A percentile compares a stretch with the other conserved stretches of the same genome.
These are phyloP conservation scores for Naematelia aurantialba DNA, from an alignment of 768 basidiomycete species.

Conservation along the genomic window DNA sequence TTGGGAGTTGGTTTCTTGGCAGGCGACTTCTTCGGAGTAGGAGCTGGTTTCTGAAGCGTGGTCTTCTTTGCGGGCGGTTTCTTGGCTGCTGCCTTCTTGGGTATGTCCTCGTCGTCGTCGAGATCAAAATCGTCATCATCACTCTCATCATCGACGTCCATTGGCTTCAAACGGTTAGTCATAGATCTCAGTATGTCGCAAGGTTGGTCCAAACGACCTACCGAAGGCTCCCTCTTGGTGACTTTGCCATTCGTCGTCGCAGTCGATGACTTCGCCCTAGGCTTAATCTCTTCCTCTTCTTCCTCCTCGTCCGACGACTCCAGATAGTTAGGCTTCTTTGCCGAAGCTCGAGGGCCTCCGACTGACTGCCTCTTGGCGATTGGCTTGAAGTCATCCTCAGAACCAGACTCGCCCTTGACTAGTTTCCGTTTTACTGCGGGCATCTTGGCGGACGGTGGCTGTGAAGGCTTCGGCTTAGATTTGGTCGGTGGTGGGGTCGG, in stretches of 20 bases:
- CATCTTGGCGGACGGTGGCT: constrained; percentile 2
- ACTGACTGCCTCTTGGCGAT: background rate
- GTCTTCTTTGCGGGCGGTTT: constrained; percentile 18
- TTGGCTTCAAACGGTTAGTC: constrained; percentile 28
- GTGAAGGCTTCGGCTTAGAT: constrained; percentile 6
- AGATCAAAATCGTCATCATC: constrained; percentile 18
- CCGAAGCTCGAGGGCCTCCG: background rate
- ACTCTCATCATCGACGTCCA: constrained; percentile 31
- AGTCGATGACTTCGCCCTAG: constrained; percentile 13
- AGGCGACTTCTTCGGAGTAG: constrained; percentile 23
- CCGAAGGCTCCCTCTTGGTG: constrained; percentile 18
- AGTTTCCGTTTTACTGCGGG: constrained; percentile 1
- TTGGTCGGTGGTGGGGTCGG: constrained; percentile 16
- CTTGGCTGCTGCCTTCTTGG: constrained; percentile 24
- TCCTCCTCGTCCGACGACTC: constrained; percentile 16
- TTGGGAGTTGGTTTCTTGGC: constrained; percentile 14
- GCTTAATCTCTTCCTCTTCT: constrained; percentile 18
- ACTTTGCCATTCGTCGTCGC: constrained; percentile 12
- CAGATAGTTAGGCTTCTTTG: background rate
- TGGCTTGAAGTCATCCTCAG: background rate
- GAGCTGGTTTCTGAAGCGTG: constrained; percentile 23
- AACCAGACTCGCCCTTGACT: constrained; percentile 5
- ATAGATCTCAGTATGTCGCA: constrained; percentile 3
- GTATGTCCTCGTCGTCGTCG: constrained; percentile 26
- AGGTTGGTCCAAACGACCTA: constrained; percentile 7